Evolutionary conservation across 768 basidiomycete species (phyloP).

Genomic region (Rhodotorula taiwanensis): DNA sequence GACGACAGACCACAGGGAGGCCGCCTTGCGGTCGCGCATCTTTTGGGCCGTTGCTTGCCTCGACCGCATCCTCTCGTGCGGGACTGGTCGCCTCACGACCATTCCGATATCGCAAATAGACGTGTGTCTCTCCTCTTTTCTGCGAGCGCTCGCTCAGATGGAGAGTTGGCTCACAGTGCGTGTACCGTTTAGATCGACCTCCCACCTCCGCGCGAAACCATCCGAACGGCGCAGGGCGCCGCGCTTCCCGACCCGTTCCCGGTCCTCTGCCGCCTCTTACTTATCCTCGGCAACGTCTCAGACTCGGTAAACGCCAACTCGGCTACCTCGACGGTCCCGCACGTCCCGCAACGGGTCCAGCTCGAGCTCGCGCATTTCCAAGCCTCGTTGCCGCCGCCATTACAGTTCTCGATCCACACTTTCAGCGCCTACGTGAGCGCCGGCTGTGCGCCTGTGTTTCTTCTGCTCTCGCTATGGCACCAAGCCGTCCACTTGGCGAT

Average conservation of each 20-base stretch:
- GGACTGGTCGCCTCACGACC: slow-evolving; percentile 35
- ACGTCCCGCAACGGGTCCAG: neutral
- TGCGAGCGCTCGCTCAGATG: no score
- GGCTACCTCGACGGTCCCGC: neutral
- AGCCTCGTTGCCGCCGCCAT: neutral
- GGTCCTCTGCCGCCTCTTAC: slow-evolving; percentile 2
- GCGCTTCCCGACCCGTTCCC: slow-evolving; percentile 6
- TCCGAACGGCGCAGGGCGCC: neutral
- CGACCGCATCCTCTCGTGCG: slow-evolving; percentile 38
- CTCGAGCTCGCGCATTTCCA: neutral
- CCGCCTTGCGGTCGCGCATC: slow-evolving; percentile 29
- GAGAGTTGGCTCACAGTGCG: neutral
- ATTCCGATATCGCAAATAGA: slow-evolving; percentile 18
- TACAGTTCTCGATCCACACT: slow-evolving; percentile 1
- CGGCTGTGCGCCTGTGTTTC: neutral
- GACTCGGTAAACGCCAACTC: neutral
- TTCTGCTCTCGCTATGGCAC: slow-evolving; percentile 9
- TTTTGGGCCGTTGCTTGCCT: slow-evolving; percentile 36
- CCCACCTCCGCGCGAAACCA: neutral
- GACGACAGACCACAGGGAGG: slow-evolving; percentile 15
- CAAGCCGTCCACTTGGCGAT: slow-evolving; percentile 8
- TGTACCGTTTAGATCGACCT: neutral
- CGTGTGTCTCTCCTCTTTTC: neutral
- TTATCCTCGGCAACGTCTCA: slow-evolving; percentile 1
- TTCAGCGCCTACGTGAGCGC: slow-evolving; percentile 2